Evolutionary conservation across 2,329 filamentous ascomycete genomes (phyloP).

Genomic region (Dothistroma pini): DNA sequence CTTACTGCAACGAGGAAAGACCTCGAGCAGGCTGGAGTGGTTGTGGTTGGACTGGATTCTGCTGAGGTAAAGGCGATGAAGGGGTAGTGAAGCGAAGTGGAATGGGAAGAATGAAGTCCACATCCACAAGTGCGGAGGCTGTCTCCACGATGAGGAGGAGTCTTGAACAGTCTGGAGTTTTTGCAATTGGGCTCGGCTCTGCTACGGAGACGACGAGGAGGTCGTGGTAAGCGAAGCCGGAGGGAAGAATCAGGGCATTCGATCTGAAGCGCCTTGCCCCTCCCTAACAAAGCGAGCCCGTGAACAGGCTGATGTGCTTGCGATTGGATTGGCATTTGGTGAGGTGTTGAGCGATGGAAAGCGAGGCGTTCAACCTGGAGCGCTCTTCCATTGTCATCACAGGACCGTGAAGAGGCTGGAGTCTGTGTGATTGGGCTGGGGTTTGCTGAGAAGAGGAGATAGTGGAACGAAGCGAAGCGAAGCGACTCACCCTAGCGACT

Average conservation of each 20-base stretch:
- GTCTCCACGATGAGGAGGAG: background rate
- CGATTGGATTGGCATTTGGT: too few relatives aligned
- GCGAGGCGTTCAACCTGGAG: background rate
- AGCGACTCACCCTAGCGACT: background rate
- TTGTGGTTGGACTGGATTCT: constrained; percentile 11
- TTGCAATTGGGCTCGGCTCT: too few relatives aligned
- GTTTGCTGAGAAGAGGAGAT: background rate
- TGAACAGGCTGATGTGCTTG: too few relatives aligned
- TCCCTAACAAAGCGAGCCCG: too few relatives aligned
- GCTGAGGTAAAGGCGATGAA: constrained; percentile 6
- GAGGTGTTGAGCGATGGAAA: background rate
- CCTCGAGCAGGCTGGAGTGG: constrained; percentile 13
- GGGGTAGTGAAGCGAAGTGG: background rate
- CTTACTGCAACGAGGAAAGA: constrained; percentile 45
- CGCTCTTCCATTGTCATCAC: background rate
- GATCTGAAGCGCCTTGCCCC: too few relatives aligned
- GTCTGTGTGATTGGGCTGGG: background rate
- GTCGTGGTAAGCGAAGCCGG: too few relatives aligned
- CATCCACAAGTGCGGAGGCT: background rate
- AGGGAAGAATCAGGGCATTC: too few relatives aligned
- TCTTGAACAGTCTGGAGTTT: background rate
- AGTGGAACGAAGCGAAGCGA: background rate
- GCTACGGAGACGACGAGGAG: too few relatives aligned
- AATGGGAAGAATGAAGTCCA: background rate
- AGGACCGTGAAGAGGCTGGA: background rate